Evolutionary conservation across 371 early-diverging fungal genomes (phyloP).

Genomic region (Saksenaea vasiformis): DNA sequence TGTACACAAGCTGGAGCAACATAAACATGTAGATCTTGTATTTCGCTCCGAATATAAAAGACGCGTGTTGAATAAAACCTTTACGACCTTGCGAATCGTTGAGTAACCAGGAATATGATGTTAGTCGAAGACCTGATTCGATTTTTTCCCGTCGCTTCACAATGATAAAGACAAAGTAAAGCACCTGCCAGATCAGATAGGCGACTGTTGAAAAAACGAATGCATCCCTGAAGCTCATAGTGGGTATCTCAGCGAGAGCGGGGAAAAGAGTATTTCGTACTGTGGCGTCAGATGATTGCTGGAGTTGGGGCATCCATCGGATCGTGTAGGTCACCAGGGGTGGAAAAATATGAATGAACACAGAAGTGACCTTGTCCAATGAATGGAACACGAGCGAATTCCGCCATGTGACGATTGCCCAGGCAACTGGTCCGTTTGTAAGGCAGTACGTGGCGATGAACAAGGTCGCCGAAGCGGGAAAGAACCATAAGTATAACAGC

Average conservation of each 20-base stretch:
- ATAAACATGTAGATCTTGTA: constrained; percentile 68
- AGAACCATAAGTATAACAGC: constrained; percentile 52
- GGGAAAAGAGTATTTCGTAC: constrained; percentile 47
- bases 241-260: constrained; percentile 31
- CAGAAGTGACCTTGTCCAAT: constrained; percentile 74
- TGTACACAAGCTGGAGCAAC: constrained; percentile 64
- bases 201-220: constrained; percentile 52
- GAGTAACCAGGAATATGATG: constrained; percentile 72
- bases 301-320: constrained; percentile 60
- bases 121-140: constrained; percentile 59
- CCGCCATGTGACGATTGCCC: constrained; percentile 77
- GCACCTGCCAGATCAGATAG: constrained; percentile 70
- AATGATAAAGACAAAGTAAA: constrained; percentile 68
- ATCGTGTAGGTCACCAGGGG: constrained; percentile 62
- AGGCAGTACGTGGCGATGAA: constrained; percentile 60
- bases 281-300: constrained; percentile 20
- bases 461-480: constrained; percentile 48
- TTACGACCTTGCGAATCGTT: constrained; percentile 48
- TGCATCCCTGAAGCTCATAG: constrained; percentile 37
- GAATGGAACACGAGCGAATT: constrained; percentile 70
- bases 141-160: constrained; percentile 64
- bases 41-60: constrained; percentile 53
- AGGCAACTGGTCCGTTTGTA: constrained; percentile 70
- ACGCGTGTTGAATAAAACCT: constrained; percentile 51
- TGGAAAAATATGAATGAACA: constrained; percentile 73